Evolutionary conservation across 495 filamentous ascomycete species (phyloP).

Genomic region (Niebla homalea): DNA sequence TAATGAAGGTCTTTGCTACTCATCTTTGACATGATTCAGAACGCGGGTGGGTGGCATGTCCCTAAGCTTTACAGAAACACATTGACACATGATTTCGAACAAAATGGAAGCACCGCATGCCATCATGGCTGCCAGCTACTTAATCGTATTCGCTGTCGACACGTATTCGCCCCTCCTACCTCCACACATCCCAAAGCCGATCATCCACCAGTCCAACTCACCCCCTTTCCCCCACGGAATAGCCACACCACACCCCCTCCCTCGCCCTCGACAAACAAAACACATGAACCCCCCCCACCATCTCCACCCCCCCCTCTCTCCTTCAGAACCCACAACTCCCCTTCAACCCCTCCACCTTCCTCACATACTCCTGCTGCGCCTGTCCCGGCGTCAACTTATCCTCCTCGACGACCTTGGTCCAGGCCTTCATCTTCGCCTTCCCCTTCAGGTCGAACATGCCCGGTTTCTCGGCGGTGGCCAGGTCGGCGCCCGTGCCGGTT

Average conservation of each 20-base stretch:
- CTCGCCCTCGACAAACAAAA: background rate
- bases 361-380: constrained; percentile 66
- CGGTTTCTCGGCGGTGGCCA: constrained; percentile 29
- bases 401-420: constrained; percentile 44
- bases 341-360: constrained; percentile 56
- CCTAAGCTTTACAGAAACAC: background rate
- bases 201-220: too few relatives aligned
- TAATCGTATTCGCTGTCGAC: background rate
- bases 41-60: background rate
- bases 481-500: constrained; percentile 32
- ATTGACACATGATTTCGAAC: too few relatives aligned
- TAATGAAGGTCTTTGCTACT: background rate
- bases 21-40: background rate
- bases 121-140: background rate
- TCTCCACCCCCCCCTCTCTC: background rate
- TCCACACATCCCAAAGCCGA: too few relatives aligned
- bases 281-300: background rate
- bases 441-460: constrained; percentile 46
- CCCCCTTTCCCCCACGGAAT: background rate
- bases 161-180: too few relatives aligned
- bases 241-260: background rate
- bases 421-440: constrained; percentile 68
- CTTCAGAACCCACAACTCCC: constrained; percentile 46
- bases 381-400: constrained; percentile 42
- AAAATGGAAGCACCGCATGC: background rate